phyloP scores from a whole-genome alignment of 2,329 filamentous ascomycete genomes.

The Verticillium isaacii region DNA sequence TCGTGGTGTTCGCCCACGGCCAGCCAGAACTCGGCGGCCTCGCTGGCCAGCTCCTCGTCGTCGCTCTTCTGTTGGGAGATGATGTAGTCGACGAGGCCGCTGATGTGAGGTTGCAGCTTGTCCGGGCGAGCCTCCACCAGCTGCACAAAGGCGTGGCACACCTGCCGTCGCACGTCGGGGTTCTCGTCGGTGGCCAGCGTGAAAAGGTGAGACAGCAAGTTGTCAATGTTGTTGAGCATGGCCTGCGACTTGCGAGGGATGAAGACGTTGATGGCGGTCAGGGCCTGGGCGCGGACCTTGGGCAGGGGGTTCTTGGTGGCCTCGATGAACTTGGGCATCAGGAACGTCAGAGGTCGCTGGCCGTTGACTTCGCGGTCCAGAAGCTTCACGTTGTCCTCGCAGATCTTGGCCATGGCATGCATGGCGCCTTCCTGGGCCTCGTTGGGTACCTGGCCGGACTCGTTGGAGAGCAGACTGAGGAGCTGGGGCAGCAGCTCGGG shows the following conservation, averaged over 20 bases:
- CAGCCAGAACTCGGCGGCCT: slow-evolving; percentile 97
- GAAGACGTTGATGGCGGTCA: slow-evolving; percentile 88
- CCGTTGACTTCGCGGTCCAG: slow-evolving; percentile 85
- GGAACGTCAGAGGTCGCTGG: slow-evolving; percentile 78
- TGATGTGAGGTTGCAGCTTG: slow-evolving; percentile 83
- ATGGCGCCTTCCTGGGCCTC: slow-evolving; percentile 89
- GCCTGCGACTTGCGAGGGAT: slow-evolving; percentile 79
- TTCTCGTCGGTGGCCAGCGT: slow-evolving; percentile 70
- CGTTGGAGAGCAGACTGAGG: slow-evolving; percentile 71
- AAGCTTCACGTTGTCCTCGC: slow-evolving; percentile 87
- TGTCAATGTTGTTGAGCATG: slow-evolving; percentile 74
- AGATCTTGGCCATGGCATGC: slow-evolving; percentile 89
- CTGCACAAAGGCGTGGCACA: slow-evolving; percentile 89
- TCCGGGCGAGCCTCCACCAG: slow-evolving; percentile 87
- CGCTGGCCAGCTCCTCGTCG: slow-evolving; percentile 85
- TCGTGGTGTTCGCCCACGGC: slow-evolving; percentile 84
- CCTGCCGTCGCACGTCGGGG: slow-evolving; percentile 82
- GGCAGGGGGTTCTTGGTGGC: slow-evolving; percentile 73
- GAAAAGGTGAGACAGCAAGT: slow-evolving; percentile 79
- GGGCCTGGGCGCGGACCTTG: slow-evolving; percentile 73
- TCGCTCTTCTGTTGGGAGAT: slow-evolving; percentile 82
- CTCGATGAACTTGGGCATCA: slow-evolving; percentile 86
- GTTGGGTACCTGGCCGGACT: slow-evolving; percentile 59
- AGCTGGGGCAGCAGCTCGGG: slow-evolving; percentile 84
- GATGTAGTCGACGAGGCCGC: slow-evolving; percentile 88